Evolutionary conservation across 2,329 filamentous ascomycete species (phyloP).

Genomic region (Pochonia chlamydosporia): DNA sequence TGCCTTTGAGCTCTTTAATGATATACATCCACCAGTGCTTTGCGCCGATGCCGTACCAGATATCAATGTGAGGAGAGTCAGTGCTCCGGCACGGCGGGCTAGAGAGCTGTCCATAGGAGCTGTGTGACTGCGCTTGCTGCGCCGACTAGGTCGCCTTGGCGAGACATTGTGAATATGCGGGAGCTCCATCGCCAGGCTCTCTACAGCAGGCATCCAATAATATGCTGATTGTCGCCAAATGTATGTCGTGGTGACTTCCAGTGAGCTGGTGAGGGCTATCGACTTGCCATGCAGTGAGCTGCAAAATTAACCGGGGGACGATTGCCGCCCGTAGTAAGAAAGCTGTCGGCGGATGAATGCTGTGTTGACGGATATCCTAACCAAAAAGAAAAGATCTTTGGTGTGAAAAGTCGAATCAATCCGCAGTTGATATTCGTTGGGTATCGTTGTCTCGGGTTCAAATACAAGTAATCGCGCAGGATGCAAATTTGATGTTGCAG

Average conservation of each 20-base stretch:
- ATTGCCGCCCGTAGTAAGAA: conserved; percentile 7
- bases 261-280: neutral
- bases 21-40: conserved; percentile 45
- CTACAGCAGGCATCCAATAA: neutral
- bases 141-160: neutral
- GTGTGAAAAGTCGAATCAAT: neutral
- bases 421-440: neutral
- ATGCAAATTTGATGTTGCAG: neutral
- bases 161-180: neutral
- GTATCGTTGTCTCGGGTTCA: neutral
- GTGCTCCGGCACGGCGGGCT: conserved; percentile 4
- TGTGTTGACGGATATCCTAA: conserved; percentile 23
- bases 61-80: conserved; percentile 20
- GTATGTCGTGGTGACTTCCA: neutral
- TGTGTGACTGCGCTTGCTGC: neutral
- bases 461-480: neutral
- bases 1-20: conserved; percentile 61
- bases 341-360: conserved; percentile 19
- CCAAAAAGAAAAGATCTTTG: conserved; percentile 20
- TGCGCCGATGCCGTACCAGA: conserved; percentile 31
- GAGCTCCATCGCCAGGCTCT: neutral
- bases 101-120: neutral
- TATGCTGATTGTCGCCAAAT: neutral
- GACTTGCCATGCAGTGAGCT: conserved; percentile 5
- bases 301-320: neutral